Conservation (phyloP, 768 basidiomycete species). For the Agaricus bisporus region DNA sequence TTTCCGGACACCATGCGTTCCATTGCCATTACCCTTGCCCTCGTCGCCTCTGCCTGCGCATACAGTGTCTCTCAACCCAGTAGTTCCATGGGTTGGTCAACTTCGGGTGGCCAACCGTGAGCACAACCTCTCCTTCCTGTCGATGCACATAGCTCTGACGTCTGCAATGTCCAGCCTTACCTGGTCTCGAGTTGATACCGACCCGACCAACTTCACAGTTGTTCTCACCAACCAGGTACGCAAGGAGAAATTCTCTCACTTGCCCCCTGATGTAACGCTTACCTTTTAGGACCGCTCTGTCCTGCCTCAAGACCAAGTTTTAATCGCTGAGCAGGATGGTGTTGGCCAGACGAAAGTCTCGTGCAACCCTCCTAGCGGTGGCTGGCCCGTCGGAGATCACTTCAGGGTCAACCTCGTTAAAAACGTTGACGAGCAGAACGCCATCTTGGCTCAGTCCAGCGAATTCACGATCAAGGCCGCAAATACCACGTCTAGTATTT, state of each 20-base stretch:
- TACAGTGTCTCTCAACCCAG: slow-evolving; percentile 54
- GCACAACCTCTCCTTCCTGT: slow-evolving; percentile 10
- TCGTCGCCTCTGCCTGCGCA: slow-evolving; percentile 54
- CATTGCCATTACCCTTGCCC: slow-evolving; percentile 33
- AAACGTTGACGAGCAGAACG: slow-evolving; percentile 35
- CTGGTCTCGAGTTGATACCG: slow-evolving; percentile 66
- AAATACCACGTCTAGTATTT: slow-evolving; percentile 14
- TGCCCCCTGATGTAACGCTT: background rate
- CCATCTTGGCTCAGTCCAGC: slow-evolving; percentile 66
- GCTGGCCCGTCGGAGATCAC: slow-evolving; percentile 55
- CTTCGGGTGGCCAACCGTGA: slow-evolving; percentile 43
- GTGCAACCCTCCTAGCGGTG: slow-evolving; percentile 51
- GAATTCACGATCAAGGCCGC: slow-evolving; percentile 43
- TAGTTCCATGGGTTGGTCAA: slow-evolving; percentile 47
- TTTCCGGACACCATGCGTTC: slow-evolving; percentile 26
- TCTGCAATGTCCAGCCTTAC: slow-evolving; percentile 27
- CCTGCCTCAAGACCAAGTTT: slow-evolving; percentile 37
- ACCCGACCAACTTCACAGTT: slow-evolving; percentile 61
- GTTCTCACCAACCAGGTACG: slow-evolving; percentile 61
- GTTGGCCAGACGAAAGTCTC: slow-evolving; percentile 24
- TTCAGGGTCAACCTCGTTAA: slow-evolving; percentile 73
- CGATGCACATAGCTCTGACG: background rate
- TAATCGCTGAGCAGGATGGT: slow-evolving; percentile 52
- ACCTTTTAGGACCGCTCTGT: slow-evolving; percentile 27
- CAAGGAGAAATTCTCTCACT: background rate